Evolutionary conservation across 2,329 filamentous ascomycete genomes (phyloP), one percentile per base, ranked within the genome.

Genomic region (Ceratocystis papillata): DNA sequence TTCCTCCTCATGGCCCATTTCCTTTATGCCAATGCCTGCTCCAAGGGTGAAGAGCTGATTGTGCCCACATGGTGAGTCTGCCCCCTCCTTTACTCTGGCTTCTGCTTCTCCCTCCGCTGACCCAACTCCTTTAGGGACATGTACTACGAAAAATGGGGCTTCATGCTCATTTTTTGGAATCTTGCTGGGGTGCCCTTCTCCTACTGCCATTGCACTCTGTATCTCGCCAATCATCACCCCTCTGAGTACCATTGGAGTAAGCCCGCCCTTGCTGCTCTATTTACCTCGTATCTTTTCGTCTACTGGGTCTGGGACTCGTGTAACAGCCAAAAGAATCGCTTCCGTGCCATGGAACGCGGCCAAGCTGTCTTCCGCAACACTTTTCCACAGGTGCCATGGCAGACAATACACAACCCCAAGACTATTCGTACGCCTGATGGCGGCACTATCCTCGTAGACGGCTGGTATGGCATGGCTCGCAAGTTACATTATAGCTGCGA

Each of bases 161-260:
- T 96, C 80, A 96, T 96, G 91, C 83, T 96, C 70, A 95, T 95
- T 76, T 96, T 96, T 83, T 96, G 91, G 91, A 96, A 96, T 77
- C 80, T 96, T 74, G 90, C 91, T 60, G 91, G 91, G 70, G 91
- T 96, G 30, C 91, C 91, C 15, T 81, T 96, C 64, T 91, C 86
- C 65, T 96, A 96, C 81, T 96, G 90, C 79, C 91, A 96, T 80
- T 94, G 89, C 82, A 93, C 89, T 62, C 85, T 96, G 72, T 96
- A 89, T 77, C 82, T 96, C 63, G 90, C 90, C 70, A 92, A 88
- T 76, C 90, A 95, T 75, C 78, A 88, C 72, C 88, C 92, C 0
- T 81, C 84, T 45, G 84, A 84, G 67, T 96, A 96, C 76, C 81
- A 80, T 64, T 92, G 88, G 87, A 89, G 90, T 72, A 83, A 81